Base-by-base conservation (phyloP, 768 basidiomycete genomes). In the Tulasnella sp. region DNA sequence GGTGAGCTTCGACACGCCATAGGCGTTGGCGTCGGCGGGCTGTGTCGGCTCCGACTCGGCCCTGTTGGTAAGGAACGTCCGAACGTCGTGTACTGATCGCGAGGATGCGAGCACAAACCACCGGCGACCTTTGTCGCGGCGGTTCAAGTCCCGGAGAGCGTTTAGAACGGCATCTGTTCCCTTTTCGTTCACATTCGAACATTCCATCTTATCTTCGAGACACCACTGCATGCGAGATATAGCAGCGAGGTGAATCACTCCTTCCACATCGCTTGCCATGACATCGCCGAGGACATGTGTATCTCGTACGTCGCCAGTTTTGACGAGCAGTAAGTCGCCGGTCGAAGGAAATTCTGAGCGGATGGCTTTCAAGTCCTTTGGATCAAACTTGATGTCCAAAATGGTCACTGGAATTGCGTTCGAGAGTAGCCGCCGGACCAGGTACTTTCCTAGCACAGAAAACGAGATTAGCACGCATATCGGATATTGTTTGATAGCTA, bases 81-180 rank as follows among this genome's bases (percentile, higher is more conserved):
- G 49, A 46, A 60, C 60, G 3, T 65, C 63, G 58, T 67, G 68
- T 3, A 70, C 68, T 19, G 68, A 68, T 52, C 67, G 62, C 31
- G 65, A 65, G 1, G 66, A 67, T 10, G 63, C 65, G 21, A 66
- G 49, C 30, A 71, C 59, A 34, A 70, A 61, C 70, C 70, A 71
- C 15, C 69, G 68, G 1, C 60, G 55, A 17, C 62, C 51, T 2
- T n/a, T 44, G 17, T 54, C 53, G n/a, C 51, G 57, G 22, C 41
- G 27, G 31, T 56, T 56, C 5, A 57, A 31, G 27, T 41, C 38
- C 1, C 46, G 43, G 2, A 61, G 34, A 8, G 63, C 56, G 30
- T 64, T 48, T 24, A 67, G 43, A 1, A 67, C 60, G 25, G 44
- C 34, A n/a, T 64, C 49, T 4, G 65, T 65, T 19, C 66, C 66